Percentiles rank a stretch among this genome's conserved stretches.
phyloP scores from a whole-genome alignment of 2,329 filamentous ascomycete genomes.

The Calonectria honghensis region DNA sequence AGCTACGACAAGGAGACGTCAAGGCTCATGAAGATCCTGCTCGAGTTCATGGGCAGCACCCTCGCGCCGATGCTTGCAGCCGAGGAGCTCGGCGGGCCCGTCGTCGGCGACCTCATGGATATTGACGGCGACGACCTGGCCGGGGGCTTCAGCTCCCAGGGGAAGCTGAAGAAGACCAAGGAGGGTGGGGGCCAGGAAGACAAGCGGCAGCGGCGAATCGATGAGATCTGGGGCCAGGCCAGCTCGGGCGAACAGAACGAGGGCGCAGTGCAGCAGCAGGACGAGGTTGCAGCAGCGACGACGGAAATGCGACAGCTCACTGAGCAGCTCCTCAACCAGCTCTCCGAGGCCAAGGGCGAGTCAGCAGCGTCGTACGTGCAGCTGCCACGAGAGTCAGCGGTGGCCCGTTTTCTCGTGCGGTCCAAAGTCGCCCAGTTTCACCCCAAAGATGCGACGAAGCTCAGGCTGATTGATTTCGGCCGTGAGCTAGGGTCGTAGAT shows the following conservation, averaged over 20 bases:
- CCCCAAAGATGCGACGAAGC: constrained; percentile 75
- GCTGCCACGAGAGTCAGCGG: constrained; percentile 76
- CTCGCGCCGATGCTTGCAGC: constrained; percentile 86
- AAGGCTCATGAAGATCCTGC: constrained; percentile 77
- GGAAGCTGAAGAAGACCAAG: constrained; percentile 72
- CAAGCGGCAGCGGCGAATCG: constrained; percentile 76
- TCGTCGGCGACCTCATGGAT: constrained; percentile 84
- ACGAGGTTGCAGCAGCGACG: constrained; percentile 71
- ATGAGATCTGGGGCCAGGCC: constrained; percentile 76
- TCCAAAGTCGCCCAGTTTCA: constrained; percentile 81
- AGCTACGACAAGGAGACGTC: constrained; percentile 77
- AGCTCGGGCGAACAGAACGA: constrained; percentile 33
- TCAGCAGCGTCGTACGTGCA: constrained; percentile 75
- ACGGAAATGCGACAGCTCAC: constrained; percentile 76
- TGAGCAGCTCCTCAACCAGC: constrained; percentile 76
- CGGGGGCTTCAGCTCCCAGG: constrained; percentile 76
- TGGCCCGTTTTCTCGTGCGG: constrained; percentile 77
- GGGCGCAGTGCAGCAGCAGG: constrained; percentile 58
- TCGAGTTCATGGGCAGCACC: constrained; percentile 81
- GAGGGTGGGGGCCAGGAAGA: constrained; percentile 62
- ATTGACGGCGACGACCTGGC: constrained; percentile 76
- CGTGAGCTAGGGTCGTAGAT: constrained; percentile 74
- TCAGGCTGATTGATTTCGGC: constrained; percentile 79
- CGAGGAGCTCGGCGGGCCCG: constrained; percentile 88
- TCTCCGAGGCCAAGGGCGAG: constrained; percentile 73